Evolutionary conservation across 169 alveolate species (phyloP).

Genomic region (Plasmodium knowlesi): DNA sequence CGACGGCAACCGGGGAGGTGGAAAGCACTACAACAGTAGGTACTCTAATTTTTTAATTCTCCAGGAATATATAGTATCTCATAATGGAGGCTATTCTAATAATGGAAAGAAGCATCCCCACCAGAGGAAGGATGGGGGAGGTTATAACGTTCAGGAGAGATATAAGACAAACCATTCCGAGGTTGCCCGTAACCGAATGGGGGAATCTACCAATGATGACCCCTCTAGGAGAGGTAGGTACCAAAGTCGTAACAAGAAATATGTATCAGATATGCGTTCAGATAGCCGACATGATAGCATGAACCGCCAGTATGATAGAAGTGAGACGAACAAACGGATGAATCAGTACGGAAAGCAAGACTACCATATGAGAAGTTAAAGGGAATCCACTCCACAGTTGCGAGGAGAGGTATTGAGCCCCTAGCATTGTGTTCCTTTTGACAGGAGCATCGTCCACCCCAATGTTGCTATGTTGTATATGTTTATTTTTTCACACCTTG

Average conservation of each 20-base stretch:
- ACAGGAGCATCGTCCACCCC: not conserved
- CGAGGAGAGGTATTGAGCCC: not conserved
- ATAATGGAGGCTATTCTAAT: not conserved
- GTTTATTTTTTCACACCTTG: too few relatives aligned
- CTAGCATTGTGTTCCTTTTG: not conserved
- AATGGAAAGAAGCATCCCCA: not conserved
- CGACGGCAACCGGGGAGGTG: not conserved
- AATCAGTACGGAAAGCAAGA: not conserved
- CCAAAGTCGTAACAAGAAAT: not conserved
- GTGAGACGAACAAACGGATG: not conserved
- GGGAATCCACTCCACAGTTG: not conserved
- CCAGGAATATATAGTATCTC: conserved; percentile 13
- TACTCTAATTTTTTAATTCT: conserved; percentile 18
- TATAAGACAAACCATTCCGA: not conserved
- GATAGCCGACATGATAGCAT: not conserved
- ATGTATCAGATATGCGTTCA: not conserved
- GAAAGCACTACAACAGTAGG: not conserved
- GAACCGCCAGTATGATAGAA: not conserved
- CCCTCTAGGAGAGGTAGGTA: not conserved
- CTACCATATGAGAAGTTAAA: not conserved
- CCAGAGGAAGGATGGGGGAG: not conserved
- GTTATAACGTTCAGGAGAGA: not conserved
- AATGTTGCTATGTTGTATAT: not conserved
- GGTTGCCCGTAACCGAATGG: not conserved
- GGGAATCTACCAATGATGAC: not conserved